Evolutionary conservation across 2,329 filamentous ascomycete genomes (phyloP).

Genomic region (Pyrenochaeta sp.): DNA sequence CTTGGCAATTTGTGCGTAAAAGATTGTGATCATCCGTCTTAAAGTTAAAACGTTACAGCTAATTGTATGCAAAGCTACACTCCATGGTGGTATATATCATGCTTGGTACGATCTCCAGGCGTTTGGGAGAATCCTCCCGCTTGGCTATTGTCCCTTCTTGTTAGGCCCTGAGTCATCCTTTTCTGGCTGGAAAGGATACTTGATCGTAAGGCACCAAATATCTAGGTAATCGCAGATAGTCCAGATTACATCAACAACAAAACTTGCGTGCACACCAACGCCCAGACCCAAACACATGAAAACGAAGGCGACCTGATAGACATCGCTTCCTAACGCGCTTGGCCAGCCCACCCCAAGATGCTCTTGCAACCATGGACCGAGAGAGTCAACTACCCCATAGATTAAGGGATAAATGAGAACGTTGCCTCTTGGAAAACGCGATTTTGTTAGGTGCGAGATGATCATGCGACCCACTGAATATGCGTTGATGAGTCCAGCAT

Average conservation of each 20-base stretch:
- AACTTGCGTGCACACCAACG: conserved; percentile 94
- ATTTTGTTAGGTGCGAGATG: conserved; percentile 88
- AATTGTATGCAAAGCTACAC: background rate
- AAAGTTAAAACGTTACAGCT: no score
- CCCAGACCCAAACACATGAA: conserved; percentile 87
- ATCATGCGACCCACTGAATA: conserved; percentile 97
- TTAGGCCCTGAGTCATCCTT: conserved; percentile 38
- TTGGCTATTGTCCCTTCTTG: conserved; percentile 33
- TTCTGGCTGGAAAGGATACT: conserved; percentile 71
- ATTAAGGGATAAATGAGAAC: conserved; percentile 80
- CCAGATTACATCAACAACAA: conserved; percentile 95
- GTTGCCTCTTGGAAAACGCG: conserved; percentile 90
- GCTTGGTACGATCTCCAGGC: background rate
- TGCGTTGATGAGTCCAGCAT: conserved; percentile 88
- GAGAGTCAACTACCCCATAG: conserved; percentile 80
- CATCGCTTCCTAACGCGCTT: conserved; percentile 60
- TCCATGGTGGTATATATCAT: background rate
- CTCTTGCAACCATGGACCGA: conserved; percentile 72
- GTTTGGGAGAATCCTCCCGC: no score
- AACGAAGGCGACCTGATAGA: conserved; percentile 92
- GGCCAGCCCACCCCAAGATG: conserved; percentile 56
- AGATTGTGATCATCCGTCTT: no score
- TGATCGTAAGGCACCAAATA: conserved; percentile 98
- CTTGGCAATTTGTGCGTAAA: background rate
- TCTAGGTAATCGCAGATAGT: conserved; percentile 98